Conservation (phyloP, 139 green algal genomes). For the Auxenochlorella protothecoides region DNA sequence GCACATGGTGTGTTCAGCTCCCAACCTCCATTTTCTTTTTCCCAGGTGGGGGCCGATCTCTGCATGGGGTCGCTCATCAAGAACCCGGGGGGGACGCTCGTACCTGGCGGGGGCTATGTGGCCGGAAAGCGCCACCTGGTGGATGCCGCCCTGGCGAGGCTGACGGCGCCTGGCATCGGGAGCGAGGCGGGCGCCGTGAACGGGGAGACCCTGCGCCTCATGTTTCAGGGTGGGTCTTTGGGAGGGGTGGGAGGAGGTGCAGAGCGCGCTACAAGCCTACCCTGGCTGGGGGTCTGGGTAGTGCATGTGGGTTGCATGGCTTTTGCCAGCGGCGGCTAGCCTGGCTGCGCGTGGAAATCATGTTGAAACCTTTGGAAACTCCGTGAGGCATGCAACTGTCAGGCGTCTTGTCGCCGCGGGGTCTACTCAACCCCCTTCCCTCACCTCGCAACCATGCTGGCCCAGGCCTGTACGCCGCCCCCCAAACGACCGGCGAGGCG, state of each 20-base stretch:
- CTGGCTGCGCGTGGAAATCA: no score
- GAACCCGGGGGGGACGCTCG: slow-evolving; percentile 84
- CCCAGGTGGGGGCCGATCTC: slow-evolving; percentile 78
- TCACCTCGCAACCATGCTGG: not conserved
- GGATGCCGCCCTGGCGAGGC: slow-evolving; percentile 49
- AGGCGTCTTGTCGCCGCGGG: not conserved
- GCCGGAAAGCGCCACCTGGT: slow-evolving; percentile 71
- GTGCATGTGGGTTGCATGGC: no score
- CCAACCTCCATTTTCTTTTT: not conserved
- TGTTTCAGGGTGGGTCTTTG: slow-evolving; percentile 54
- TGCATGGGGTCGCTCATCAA: slow-evolving; percentile 93
- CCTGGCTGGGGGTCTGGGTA: not conserved
- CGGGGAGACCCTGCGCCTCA: slow-evolving; percentile 60
- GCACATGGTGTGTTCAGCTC: no score
- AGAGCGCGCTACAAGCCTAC: not conserved
- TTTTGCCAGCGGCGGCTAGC: no score
- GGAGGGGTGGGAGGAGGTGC: no score
- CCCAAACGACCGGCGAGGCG: slow-evolving; percentile 83
- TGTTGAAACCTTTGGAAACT: no score
- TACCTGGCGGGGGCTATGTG: slow-evolving; percentile 82
- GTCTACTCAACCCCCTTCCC: not conserved
- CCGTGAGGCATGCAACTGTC: not conserved
- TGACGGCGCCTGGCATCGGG: slow-evolving; percentile 79
- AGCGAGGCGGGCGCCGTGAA: slow-evolving; percentile 66
- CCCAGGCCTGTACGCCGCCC: slow-evolving; percentile 67